Base-by-base conservation (phyloP, 169 alveolate species). In the Plasmodium ovale region DNA sequence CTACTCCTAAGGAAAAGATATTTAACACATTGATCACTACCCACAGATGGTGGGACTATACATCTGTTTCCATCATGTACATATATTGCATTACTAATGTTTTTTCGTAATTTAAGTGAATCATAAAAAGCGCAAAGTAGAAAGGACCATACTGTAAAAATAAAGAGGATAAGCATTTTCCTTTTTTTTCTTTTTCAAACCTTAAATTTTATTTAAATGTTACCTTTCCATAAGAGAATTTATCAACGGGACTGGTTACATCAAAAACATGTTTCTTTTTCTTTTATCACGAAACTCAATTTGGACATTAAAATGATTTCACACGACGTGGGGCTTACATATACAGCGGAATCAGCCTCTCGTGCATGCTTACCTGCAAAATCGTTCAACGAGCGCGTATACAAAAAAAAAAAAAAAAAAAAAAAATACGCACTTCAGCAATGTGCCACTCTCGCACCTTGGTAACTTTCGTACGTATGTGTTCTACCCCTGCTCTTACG, bases 71-170 rank as follows among this genome's bases (percentile, higher is more conserved):
- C 54, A 2, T 62, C 73, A 74, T 47, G 37, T 25, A 58, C 25
- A 53, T 79, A 37, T 65, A 42, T 44, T 49, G 65, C 31, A 3
- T 31, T 37, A 16, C 65, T 58, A 49, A 42, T 23, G 42, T 59
- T 79, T 19, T 19, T 64, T 51, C 82, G 29, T 64, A 79, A 44
- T 37, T 79, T 62, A 7, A 79, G 44, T 19, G 89, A 12, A 37
- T 79, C 79, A 35, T 49, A 79, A 64, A 64, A 64, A 44, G 29
- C 77, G 33, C 64, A 79, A 31, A 65, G 25, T 54, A 79, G 56
- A 60, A 74, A 35, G 69, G 64, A 64, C 77, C 72, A 79, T 60
- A 65, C 23, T 23, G 64, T 19, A 10, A 35, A 64, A 39, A 58
- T 49, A 51, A 64, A 51, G 19, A 64, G 6, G 16, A 39, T n/a